Percentiles rank a stretch among this genome's conserved stretches.
Evolutionary conservation across 306 rosid genomes (phyloP).

Genomic region (Inga leiocalycina): DNA sequence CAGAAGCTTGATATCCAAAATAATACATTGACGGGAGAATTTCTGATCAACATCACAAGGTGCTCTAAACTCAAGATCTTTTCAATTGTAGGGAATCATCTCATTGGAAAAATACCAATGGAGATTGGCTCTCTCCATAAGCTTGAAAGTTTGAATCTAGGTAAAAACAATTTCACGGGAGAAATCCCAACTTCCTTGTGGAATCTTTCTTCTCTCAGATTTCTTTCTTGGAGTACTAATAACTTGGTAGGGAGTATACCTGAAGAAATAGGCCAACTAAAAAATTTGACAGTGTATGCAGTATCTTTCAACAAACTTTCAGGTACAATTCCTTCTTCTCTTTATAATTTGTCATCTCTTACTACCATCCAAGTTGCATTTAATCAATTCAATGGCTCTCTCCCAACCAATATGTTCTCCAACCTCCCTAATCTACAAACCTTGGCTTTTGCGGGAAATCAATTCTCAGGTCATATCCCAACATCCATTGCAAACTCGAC

Average conservation of each 20-base stretch:
- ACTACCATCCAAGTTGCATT: fast-evolving
- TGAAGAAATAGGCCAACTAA: not conserved
- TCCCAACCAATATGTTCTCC: not conserved
- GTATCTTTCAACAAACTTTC: not conserved
- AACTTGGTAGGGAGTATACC: not conserved
- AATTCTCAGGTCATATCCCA: not conserved
- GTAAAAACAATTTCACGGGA: fast-evolving
- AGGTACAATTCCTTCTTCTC: not conserved
- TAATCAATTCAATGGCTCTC: not conserved
- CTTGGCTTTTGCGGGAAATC: not conserved
- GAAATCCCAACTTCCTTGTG: not conserved
- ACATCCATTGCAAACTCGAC: not conserved
- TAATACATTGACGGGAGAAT: no score
- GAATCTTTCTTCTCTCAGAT: not conserved
- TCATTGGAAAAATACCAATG: no score
- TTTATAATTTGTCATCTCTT: not conserved
- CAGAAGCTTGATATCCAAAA: no score
- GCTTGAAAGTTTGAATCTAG: no score
- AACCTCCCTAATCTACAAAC: not conserved
- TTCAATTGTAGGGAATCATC: no score
- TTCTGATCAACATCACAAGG: no score
- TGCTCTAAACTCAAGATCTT: no score
- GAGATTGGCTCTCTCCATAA: no score
- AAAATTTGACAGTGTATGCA: not conserved
- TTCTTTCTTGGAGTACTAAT: not conserved